These are phyloP conservation scores for Umbelopsis sp. DNA, from an alignment of 192 early-diverging fungal genomes.

Conservation along the genomic window DNA sequence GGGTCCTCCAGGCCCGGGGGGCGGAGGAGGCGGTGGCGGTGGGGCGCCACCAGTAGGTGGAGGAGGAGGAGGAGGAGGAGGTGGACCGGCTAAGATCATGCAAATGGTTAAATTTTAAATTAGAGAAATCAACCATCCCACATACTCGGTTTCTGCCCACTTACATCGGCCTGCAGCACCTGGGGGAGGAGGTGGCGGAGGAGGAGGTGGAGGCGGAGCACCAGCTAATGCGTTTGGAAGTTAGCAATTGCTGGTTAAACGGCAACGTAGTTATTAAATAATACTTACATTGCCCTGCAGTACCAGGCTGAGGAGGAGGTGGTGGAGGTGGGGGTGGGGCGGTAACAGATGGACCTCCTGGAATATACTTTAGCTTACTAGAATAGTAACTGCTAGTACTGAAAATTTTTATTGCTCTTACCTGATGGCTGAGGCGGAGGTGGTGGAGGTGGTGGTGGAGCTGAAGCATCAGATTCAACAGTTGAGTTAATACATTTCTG, in stretches of 20 bases:
- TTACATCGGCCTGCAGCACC: conserved; percentile 6
- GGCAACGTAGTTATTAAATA: neutral
- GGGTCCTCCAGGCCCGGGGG: conserved; percentile 21
- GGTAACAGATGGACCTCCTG: neutral
- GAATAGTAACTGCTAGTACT: too few species aligned
- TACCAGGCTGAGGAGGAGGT: conserved; percentile 27
- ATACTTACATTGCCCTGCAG: neutral
- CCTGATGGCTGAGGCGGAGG: too few species aligned
- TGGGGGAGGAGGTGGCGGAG: conserved; percentile 33
- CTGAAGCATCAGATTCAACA: too few species aligned
- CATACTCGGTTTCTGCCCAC: neutral
- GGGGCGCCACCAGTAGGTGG: conserved; percentile 23
- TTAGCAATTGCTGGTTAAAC: neutral
- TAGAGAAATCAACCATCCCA: too few species aligned
- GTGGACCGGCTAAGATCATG: neutral
- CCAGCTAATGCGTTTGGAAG: conserved; percentile 24
- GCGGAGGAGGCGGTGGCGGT: conserved; percentile 42
- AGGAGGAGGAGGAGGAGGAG: neutral
- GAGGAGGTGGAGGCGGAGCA: conserved; percentile 32
- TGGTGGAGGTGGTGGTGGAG: too few species aligned
- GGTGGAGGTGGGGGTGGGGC: conserved; percentile 15
- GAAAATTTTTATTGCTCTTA: too few species aligned
- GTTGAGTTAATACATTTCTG: too few species aligned
- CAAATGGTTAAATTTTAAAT: too few species aligned
- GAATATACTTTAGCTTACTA: too few species aligned